Conservation (phyloP, 768 basidiomycete species). For the Amanita pallidorosea region DNA sequence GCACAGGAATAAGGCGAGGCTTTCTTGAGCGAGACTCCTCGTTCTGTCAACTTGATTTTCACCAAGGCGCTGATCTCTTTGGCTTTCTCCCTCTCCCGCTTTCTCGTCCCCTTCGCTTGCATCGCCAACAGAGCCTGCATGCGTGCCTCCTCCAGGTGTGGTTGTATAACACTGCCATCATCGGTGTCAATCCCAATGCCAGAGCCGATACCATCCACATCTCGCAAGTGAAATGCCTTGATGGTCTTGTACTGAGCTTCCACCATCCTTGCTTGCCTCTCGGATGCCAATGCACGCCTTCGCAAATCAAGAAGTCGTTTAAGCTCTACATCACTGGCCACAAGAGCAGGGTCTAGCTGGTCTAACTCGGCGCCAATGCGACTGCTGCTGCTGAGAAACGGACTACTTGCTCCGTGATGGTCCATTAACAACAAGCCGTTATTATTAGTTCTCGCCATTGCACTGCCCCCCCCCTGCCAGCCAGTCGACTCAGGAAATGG, state of each 20-base stretch:
- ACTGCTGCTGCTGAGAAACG: background rate
- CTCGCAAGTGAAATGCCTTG: background rate
- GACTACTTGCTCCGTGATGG: background rate
- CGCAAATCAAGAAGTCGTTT: slow-evolving; percentile 1
- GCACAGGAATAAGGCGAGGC: background rate
- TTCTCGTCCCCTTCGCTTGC: slow-evolving; percentile 5
- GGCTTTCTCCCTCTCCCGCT: slow-evolving; percentile 1
- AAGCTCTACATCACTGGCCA: slow-evolving; percentile 2
- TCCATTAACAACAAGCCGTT: background rate
- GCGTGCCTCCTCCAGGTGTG: background rate
- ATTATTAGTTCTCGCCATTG: background rate
- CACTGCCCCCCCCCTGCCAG: background rate
- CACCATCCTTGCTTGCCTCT: slow-evolving; percentile 4
- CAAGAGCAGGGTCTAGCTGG: slow-evolving; percentile 1
- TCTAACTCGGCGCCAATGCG: slow-evolving; percentile 1
- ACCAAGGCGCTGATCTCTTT: slow-evolving; percentile 3
- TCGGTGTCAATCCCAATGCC: background rate
- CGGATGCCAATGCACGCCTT: slow-evolving; percentile 1
- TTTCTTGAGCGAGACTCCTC: background rate
- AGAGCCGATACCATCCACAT: background rate
- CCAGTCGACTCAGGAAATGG: background rate
- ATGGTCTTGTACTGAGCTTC: slow-evolving; percentile 5
- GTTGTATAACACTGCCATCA: background rate
- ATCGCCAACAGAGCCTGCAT: slow-evolving; percentile 3
- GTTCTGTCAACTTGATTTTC: slow-evolving; percentile 3